Evolutionary conservation across 495 filamentous ascomycete species (phyloP).

Genomic region (Podospora comata): DNA sequence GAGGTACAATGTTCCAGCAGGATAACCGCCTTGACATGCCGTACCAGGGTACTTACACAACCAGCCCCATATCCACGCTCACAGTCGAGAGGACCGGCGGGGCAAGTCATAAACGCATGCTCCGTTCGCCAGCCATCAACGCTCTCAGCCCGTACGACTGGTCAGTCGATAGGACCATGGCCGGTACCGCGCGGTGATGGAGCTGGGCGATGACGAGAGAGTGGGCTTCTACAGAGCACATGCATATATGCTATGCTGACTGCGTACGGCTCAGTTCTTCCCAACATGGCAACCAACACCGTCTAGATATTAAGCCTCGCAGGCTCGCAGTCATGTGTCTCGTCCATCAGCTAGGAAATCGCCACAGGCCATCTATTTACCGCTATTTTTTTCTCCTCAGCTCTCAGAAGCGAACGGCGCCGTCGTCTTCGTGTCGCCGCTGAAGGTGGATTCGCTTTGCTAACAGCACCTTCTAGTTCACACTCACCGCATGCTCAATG

Average conservation of each 20-base stretch:
- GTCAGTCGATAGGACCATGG: not conserved
- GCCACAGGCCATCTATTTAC: conserved; percentile 24
- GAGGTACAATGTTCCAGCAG: not conserved
- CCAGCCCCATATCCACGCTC: conserved; percentile 15
- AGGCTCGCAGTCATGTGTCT: conserved; percentile 27
- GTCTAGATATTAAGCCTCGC: conserved; percentile 25
- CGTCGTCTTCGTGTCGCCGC: conserved; percentile 2
- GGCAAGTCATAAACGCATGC: conserved; percentile 1
- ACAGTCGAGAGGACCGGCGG: conserved; percentile 7
- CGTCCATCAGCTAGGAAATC: conserved; percentile 18
- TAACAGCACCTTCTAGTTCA: conserved; percentile 3
- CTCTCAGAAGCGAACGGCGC: conserved; percentile 11
- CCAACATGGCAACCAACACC: conserved; percentile 10
- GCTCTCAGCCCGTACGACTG: not conserved
- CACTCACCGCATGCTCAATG: conserved; percentile 10
- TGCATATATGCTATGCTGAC: not conserved
- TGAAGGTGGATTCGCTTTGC: conserved; percentile 6
- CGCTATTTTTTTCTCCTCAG: conserved; percentile 11
- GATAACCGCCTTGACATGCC: too few relatives aligned
- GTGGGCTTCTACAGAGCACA: not conserved
- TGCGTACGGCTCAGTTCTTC: conserved; percentile 6
- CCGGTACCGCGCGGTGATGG: conserved; percentile 10
- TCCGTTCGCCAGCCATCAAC: not conserved
- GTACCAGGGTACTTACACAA: not conserved
- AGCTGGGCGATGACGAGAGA: not conserved